Conservation (phyloP, 2,329 filamentous ascomycete genomes). For the Penicillium sp. region DNA sequence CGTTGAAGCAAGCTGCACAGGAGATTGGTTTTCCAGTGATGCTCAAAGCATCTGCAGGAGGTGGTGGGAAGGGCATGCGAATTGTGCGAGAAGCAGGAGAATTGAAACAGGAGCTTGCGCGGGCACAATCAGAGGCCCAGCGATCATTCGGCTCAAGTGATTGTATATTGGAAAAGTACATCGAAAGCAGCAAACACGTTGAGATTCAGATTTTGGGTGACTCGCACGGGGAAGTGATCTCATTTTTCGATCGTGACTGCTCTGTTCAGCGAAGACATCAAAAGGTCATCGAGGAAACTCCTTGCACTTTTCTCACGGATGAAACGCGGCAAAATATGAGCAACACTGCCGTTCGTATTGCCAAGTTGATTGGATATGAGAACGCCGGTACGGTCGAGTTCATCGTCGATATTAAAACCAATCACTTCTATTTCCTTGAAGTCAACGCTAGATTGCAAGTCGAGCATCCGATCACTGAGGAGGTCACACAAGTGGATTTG, state of each 20-base stretch:
- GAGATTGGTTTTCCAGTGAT: constrained; percentile 14
- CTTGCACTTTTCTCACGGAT: constrained; percentile 28
- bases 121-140: background rate
- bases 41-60: constrained; percentile 7
- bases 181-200: constrained; percentile 7
- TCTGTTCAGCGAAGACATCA: constrained; percentile 45
- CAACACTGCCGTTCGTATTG: constrained; percentile 22
- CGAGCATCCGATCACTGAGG: constrained; percentile 40
- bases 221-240: constrained; percentile 30
- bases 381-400: constrained; percentile 43
- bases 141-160: background rate
- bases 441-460: constrained; percentile 44
- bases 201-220: constrained; percentile 8
- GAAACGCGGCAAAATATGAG: constrained; percentile 28
- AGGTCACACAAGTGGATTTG: constrained; percentile 31
- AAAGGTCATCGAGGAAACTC: constrained; percentile 44
- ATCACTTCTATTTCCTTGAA: constrained; percentile 41
- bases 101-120: background rate
- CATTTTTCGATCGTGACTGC: constrained; percentile 43
- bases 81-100: background rate
- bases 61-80: constrained; percentile 10
- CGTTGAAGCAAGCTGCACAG: constrained; percentile 5
- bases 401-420: constrained; percentile 35
- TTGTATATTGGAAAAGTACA: constrained; percentile 5
- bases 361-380: constrained; percentile 25